Evolutionary conservation across 106 monocot genomes (phyloP).

Genomic region (Allium fistulosum): DNA sequence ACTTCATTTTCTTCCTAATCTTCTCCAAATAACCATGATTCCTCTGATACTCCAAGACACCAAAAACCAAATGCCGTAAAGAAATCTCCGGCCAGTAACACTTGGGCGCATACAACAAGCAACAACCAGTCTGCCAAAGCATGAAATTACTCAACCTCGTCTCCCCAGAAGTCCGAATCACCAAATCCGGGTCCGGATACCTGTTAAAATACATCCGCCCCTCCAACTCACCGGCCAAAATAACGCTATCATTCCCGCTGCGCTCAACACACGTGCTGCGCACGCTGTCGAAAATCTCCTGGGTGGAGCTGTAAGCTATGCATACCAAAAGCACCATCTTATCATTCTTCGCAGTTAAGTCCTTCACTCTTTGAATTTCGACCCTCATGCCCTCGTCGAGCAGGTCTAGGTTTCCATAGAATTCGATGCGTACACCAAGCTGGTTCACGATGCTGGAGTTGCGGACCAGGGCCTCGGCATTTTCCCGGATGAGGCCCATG

Average conservation of each 20-base stretch:
- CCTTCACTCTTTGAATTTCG: slow-evolving; percentile 3
- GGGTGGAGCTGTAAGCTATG: slow-evolving; percentile 11
- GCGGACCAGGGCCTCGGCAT: slow-evolving; percentile 7
- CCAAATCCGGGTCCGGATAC: slow-evolving; percentile 31
- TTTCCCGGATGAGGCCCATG: slow-evolving; percentile 25
- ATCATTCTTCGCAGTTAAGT: slow-evolving; percentile 12
- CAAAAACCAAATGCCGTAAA: slow-evolving; percentile 27
- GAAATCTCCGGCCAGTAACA: slow-evolving; percentile 43
- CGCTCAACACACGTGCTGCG: slow-evolving; percentile 1
- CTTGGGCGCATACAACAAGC: slow-evolving; percentile 14
- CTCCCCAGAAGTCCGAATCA: slow-evolving; percentile 49
- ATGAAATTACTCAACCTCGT: slow-evolving; percentile 44
- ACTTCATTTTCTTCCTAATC: slow-evolving; percentile 6
- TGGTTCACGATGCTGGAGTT: slow-evolving; percentile 11
- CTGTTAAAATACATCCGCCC: slow-evolving; percentile 8
- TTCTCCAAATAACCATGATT: slow-evolving; percentile 11
- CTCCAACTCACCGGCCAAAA: slow-evolving; percentile 2
- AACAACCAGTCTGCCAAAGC: slow-evolving; percentile 26
- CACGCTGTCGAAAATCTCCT: slow-evolving; percentile 15
- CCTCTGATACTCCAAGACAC: slow-evolving; percentile 30
- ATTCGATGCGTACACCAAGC: slow-evolving; percentile 20
- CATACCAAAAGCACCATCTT: slow-evolving; percentile 14
- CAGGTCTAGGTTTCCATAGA: slow-evolving; percentile 19
- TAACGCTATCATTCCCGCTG: not conserved
- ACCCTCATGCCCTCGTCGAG: slow-evolving; percentile 6